Conservation (phyloP, 371 early-diverging fungal genomes). For the Mortierella polycephala region DNA sequence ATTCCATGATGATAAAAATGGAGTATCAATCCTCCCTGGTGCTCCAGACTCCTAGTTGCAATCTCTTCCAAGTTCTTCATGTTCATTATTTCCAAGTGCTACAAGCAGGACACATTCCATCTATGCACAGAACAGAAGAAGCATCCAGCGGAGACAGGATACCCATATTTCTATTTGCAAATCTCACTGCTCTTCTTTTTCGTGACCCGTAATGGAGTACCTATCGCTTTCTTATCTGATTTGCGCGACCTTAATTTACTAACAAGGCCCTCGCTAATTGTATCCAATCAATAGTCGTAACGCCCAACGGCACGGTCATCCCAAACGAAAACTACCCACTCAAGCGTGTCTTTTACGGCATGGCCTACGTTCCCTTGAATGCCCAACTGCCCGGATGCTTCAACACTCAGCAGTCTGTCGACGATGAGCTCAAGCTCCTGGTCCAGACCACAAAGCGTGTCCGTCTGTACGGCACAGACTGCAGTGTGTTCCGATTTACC, state of each 20-base stretch:
- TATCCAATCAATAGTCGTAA: slow-evolving; percentile 9
- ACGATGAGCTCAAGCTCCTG: slow-evolving; percentile 57
- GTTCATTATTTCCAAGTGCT: too few species aligned
- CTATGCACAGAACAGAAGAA: too few species aligned
- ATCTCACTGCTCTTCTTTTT: background rate
- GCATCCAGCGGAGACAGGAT: background rate
- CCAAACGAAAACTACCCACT: slow-evolving; percentile 28
- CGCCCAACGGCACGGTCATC: slow-evolving; percentile 34
- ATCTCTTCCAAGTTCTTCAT: too few species aligned
- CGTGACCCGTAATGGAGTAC: background rate
- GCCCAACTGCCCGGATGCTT: slow-evolving; percentile 56
- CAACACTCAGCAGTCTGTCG: slow-evolving; percentile 51
- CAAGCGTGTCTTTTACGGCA: slow-evolving; percentile 60
- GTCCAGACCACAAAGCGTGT: slow-evolving; percentile 58
- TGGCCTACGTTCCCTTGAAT: slow-evolving; percentile 59
- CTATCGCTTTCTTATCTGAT: background rate
- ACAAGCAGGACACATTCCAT: too few species aligned
- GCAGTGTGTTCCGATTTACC: slow-evolving; percentile 53
- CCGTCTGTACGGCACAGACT: slow-evolving; percentile 64
- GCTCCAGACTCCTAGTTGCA: background rate
- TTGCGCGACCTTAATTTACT: background rate
- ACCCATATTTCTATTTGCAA: background rate
- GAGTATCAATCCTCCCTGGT: background rate
- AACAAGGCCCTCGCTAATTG: too few species aligned
- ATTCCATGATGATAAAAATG: background rate